Percentiles rank a stretch among this genome's conserved stretches.
Evolutionary conservation across 441 rosid species (phyloP).

Genomic region (Capsella rubella): DNA sequence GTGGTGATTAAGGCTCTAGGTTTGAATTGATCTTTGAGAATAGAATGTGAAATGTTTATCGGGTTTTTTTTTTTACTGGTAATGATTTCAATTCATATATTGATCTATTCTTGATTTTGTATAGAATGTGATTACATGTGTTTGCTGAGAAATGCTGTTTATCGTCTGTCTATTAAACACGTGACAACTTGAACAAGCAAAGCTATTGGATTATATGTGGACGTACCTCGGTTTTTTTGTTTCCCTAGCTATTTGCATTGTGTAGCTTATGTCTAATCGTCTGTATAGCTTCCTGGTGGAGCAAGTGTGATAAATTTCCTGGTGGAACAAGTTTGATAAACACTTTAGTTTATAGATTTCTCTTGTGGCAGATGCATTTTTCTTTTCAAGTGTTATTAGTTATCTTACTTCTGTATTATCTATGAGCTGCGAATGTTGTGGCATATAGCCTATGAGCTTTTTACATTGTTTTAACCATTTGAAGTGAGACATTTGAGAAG

Average conservation of each 20-base stretch:
- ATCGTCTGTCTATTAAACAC: neutral
- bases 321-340: neutral
- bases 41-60: neutral
- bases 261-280: neutral
- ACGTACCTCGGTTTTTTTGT: neutral
- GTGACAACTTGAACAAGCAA: no score
- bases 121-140: neutral
- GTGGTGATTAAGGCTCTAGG: neutral
- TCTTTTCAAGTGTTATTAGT: neutral
- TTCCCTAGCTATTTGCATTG: neutral
- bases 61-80: neutral
- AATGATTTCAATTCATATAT: neutral
- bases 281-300: neutral
- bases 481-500: neutral
- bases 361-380: neutral
- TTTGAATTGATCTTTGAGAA: slow-evolving; percentile 3
- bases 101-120: neutral
- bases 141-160: neutral
- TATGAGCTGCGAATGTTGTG: neutral
- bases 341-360: neutral
- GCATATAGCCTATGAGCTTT: neutral
- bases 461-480: neutral
- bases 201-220: neutral
- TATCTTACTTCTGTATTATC: neutral
- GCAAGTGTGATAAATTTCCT: neutral